These are phyloP conservation scores for Leccinum disarticulatum DNA, from an alignment of 768 basidiomycete species.

Conservation along the genomic window DNA sequence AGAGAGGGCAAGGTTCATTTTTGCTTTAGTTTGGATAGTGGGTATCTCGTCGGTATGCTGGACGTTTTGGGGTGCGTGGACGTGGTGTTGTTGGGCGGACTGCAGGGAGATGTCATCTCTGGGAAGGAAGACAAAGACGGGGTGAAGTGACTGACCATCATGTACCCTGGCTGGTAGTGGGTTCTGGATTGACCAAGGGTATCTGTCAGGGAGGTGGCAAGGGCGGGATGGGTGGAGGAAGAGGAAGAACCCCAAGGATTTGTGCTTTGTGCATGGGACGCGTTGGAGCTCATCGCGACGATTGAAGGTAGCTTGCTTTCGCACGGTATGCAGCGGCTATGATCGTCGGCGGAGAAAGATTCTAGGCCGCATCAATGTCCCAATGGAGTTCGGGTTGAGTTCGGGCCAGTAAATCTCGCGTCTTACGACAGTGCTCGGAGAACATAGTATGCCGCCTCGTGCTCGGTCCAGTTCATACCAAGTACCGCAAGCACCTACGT, in stretches of 20 bases:
- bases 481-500: neutral
- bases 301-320: conserved; percentile 9
- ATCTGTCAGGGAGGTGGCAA: conserved; percentile 60
- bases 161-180: conserved; percentile 79
- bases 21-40: conserved; percentile 76
- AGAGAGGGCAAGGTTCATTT: conserved; percentile 68
- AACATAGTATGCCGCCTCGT: too few species aligned
- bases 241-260: conserved; percentile 54
- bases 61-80: conserved; percentile 51
- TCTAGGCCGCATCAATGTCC: neutral
- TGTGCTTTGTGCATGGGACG: conserved; percentile 44
- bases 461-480: neutral
- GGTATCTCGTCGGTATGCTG: conserved; percentile 74
- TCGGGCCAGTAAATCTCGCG: neutral
- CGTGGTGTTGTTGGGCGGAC: conserved; percentile 66
- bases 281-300: conserved; percentile 25
- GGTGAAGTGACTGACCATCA: conserved; percentile 56
- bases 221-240: conserved; percentile 38
- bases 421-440: neutral
- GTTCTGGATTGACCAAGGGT: conserved; percentile 69
- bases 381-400: too few species aligned
- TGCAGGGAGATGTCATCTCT: conserved; percentile 21
- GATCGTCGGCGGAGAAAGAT: neutral
- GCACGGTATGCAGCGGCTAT: conserved; percentile 1
- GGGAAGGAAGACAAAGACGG: neutral